Evolutionary conservation across 164 flowering plant species (phyloP).

Genomic region (Saururus chinensis): DNA sequence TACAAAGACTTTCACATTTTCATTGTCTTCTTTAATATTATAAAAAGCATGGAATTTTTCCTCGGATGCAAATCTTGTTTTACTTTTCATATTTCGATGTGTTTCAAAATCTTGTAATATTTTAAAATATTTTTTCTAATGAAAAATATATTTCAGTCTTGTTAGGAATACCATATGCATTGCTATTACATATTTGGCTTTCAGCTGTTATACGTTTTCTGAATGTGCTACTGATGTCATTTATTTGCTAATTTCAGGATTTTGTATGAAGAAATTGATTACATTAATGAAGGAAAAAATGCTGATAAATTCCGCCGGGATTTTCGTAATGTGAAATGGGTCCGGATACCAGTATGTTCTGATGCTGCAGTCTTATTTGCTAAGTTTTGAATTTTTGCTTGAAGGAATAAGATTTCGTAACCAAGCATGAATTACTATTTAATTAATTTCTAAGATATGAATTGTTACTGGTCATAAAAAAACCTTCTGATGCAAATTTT

Average conservation of each 20-base stretch:
- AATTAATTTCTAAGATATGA: no score
- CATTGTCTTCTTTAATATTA: no score
- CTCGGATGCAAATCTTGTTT: no score
- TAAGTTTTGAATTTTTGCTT: not conserved
- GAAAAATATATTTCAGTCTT: no score
- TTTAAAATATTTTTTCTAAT: no score
- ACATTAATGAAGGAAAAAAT: constrained; percentile 94
- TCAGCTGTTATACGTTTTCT: not conserved
- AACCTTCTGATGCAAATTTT: not conserved
- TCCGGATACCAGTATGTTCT: constrained; percentile 94
- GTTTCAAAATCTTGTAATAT: no score
- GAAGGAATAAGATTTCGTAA: not conserved
- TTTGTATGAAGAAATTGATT: constrained; percentile 94
- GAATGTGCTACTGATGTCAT: not conserved
- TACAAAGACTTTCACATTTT: no score
- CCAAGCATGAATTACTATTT: not conserved
- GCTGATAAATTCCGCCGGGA: constrained; percentile 93
- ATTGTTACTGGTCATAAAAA: no score
- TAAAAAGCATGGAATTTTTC: no score
- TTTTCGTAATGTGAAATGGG: constrained; percentile 94
- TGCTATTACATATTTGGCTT: not conserved
- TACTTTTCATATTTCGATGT: no score
- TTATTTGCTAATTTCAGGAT: constrained; percentile 46
- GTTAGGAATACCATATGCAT: not conserved
- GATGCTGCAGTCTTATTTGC: constrained; percentile 5